Percentiles rank a stretch among this genome's conserved stretches.
phyloP scores from a whole-genome alignment of 176 grass and related monocot genomes.

The Guadua angustifolia region DNA sequence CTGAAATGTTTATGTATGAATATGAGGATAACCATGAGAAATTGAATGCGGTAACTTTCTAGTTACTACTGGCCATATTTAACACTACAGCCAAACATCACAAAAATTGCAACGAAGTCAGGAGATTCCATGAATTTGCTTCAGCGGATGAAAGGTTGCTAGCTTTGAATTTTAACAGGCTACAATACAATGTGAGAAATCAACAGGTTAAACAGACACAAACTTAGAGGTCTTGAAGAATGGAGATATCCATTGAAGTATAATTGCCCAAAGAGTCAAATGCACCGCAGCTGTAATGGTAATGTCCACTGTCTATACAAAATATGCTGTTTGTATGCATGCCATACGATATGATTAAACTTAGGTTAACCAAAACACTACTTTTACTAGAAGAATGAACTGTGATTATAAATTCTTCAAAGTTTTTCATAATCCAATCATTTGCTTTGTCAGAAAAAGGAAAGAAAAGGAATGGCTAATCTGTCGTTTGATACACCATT shows the following conservation, averaged over 20 bases:
- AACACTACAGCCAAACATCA: background rate
- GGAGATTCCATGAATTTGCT: constrained; percentile 16
- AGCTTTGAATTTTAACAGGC: background rate
- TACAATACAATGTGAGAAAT: constrained; percentile 6
- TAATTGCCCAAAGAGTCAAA: background rate
- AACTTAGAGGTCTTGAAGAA: background rate
- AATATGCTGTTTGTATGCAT: background rate
- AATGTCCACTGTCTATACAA: background rate
- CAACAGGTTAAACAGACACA: background rate
- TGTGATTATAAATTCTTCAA: background rate
- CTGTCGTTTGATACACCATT: background rate
- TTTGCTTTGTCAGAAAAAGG: background rate
- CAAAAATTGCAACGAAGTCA: background rate
- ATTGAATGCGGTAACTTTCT: background rate
- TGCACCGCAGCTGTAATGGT: too few relatives aligned
- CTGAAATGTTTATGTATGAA: constrained; percentile 3
- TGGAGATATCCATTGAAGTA: background rate
- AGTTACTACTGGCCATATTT: background rate
- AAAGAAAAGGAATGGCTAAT: background rate
- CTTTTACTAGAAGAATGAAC: constrained; percentile 16
- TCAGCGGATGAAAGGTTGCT: background rate
- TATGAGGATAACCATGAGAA: background rate
- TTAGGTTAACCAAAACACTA: constrained; percentile 17
- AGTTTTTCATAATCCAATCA: constrained; percentile 5
- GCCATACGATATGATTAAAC: background rate